These are phyloP conservation scores for Hypoxylon perforatum DNA, from an alignment of 495 filamentous ascomycete genomes.

Conservation along the genomic window DNA sequence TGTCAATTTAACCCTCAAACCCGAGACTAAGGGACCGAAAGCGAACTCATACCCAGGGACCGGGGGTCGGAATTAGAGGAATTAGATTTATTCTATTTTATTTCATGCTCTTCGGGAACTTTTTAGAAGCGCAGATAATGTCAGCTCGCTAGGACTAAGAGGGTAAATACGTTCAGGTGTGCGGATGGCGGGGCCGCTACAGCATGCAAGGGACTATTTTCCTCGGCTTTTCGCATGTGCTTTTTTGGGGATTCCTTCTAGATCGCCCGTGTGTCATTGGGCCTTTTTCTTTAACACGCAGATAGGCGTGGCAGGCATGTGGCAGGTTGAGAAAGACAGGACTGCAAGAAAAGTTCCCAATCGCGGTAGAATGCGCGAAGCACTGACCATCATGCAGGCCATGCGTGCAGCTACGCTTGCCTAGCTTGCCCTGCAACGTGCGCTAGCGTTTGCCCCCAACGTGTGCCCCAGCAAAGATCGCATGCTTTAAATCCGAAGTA, in stretches of 20 bases:
- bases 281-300: neutral
- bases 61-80: constrained; percentile 5
- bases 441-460: neutral
- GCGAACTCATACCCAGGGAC: too few species aligned
- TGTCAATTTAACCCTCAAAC: neutral
- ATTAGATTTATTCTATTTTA: neutral
- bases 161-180: constrained; percentile 13
- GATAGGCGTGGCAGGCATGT: neutral
- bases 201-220: constrained; percentile 39
- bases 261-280: neutral
- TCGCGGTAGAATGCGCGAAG: neutral
- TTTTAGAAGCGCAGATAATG: neutral
- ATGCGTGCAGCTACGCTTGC: constrained; percentile 6
- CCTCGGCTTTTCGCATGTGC: constrained; percentile 1
- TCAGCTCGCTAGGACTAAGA: constrained; percentile 5
- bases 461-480: neutral
- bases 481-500: neutral
- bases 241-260: too few species aligned
- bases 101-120: neutral
- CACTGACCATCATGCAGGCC: neutral
- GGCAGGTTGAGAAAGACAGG: neutral
- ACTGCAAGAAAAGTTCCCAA: neutral
- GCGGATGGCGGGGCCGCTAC: constrained; percentile 27
- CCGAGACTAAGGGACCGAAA: neutral
- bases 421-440: constrained; percentile 7